Base-by-base conservation (phyloP, 176 grass and related monocot species). In the Musa troglodytarum region DNA sequence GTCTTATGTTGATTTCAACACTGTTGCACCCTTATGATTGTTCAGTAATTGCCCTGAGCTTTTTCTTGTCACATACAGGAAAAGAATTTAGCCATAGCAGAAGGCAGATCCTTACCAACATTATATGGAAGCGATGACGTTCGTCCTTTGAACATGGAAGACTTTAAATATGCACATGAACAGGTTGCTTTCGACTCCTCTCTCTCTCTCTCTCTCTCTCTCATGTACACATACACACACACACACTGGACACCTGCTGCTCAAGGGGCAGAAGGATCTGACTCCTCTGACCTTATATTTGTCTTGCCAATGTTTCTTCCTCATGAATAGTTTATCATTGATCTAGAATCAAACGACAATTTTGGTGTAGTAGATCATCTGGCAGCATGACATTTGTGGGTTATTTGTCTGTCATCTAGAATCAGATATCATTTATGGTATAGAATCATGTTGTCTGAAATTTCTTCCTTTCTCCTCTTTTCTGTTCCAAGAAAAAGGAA, bases 131-230 rank as follows among this genome's bases (percentile, higher is more conserved):
- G 90, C 10, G 91, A 94, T 20, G 82, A 99, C 56, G 84, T 99
- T 75, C 90, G 95, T 72, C 81, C 88, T 83, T 88, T 99, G 79
- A 89, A 84, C 81, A 87, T 89, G 63, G 91, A 85, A 17, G 95
- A 99, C 71, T 89, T 99, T 82, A 99, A 92, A 89, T 94, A 85
- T 79, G 88, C 95, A 49, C 95, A 99, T 84, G 95, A 99, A 68
- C 95, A 99, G 90, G 95, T 99, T 81, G 4, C 34, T 43, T 43
- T 4, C 6, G 6, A 43, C 20, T 67, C 24, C 20, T 26, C 11
- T 67, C 24, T 43, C 22, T 43, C 23, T 11, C 10, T 25, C 23
- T 67, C 22, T 66, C 20, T 66, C 22, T 29, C 22, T 34, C 9
- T 16, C 7, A 5, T 22, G 0, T 22, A 22, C 1, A 28, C 1